A percentile compares a stretch with the other conserved stretches of the same genome.
These are phyloP conservation scores for Zymoseptoria passerinii DNA, from an alignment of 2,329 filamentous ascomycete species.

Conservation along the genomic window DNA sequence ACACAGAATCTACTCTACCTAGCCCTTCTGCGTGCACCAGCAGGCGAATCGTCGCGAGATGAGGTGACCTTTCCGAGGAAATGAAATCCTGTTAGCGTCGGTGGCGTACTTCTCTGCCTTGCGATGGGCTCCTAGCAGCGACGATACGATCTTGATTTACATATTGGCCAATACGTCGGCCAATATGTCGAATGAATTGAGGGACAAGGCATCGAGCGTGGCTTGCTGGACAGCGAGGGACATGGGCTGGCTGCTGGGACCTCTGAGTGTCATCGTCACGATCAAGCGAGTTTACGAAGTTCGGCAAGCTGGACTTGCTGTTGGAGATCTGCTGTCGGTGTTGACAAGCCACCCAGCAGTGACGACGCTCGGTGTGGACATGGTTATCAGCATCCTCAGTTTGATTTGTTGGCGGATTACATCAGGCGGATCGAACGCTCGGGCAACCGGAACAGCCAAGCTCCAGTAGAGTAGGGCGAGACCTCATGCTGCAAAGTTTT, in stretches of 20 bases:
- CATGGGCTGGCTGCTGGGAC: conserved; percentile 3
- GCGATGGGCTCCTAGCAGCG: neutral
- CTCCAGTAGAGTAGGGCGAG: neutral
- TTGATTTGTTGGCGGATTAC: neutral
- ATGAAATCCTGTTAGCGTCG: conserved; percentile 2
- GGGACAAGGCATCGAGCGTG: neutral
- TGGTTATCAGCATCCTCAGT: conserved; percentile 17
- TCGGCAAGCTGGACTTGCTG: neutral
- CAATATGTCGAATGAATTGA: neutral
- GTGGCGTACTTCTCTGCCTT: conserved; percentile 8
- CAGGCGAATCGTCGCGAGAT: neutral
- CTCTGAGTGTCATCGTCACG: conserved; percentile 6
- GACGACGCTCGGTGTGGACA: conserved; percentile 24
- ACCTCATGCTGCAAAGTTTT: neutral
- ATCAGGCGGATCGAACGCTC: neutral
- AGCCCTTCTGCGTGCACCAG: conserved; percentile 17
- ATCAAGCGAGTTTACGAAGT: conserved; percentile 3
- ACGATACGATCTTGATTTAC: conserved; percentile 14
- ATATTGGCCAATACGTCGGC: conserved; percentile 9
- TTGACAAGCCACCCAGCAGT: conserved; percentile 27
- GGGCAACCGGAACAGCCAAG: neutral
- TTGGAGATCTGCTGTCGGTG: conserved; percentile 4
- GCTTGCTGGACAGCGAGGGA: conserved; percentile 5
- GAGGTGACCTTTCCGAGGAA: neutral
- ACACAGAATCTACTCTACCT: conserved; percentile 29